phyloP scores from a whole-genome alignment of 352 stramenopile genomes.

The Discostella stelligera region DNA sequence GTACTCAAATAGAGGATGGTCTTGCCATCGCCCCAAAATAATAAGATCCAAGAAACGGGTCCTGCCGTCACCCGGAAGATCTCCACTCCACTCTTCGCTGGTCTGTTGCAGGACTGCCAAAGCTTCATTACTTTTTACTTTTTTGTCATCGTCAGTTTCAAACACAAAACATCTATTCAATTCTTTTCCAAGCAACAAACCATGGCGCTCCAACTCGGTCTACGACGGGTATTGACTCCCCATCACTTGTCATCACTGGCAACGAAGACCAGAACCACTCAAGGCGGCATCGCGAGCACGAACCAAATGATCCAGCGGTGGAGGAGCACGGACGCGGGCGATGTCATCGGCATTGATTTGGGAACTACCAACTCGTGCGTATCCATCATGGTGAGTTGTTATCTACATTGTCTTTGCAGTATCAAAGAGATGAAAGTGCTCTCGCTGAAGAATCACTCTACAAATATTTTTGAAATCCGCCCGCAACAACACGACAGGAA shows the following conservation, averaged over 20 bases:
- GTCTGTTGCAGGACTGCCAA: conserved; percentile 2
- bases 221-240: conserved; percentile 37
- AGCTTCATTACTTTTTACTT: conserved; percentile 1
- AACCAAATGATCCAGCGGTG: conserved; percentile 25
- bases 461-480: not conserved
- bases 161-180: not conserved
- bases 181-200: conserved; percentile 1
- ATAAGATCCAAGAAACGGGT: not conserved
- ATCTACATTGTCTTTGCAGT: no score
- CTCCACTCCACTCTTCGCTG: not conserved
- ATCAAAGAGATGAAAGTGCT: not conserved
- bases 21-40: no score
- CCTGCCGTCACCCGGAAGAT: not conserved
- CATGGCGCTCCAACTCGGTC: conserved; percentile 62
- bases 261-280: conserved; percentile 11
- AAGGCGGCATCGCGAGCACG: not conserved
- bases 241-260: conserved; percentile 1
- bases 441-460: not conserved
- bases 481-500: conserved; percentile 55
- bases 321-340: conserved; percentile 66
- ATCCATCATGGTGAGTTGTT: conserved; percentile 87
- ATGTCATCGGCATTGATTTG: conserved; percentile 99
- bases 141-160: no score
- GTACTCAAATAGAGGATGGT: no score
- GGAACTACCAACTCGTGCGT: conserved; percentile 99